Evolutionary conservation across 345 rosid genomes (phyloP), one percentile per base, ranked within the genome.

Genomic region (Clausena lansium): DNA sequence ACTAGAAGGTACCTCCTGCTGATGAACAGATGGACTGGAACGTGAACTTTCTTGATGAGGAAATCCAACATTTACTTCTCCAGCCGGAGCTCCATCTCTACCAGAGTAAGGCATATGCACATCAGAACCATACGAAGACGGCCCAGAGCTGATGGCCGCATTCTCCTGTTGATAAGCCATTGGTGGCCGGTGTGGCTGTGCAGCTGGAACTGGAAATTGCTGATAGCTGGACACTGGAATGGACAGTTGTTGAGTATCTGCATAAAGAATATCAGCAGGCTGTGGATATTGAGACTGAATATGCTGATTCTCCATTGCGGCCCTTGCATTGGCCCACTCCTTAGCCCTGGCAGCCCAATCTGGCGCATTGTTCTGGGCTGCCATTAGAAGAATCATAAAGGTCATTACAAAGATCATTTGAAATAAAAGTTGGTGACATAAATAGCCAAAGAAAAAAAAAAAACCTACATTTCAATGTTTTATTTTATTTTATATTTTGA

Each of bases 1-100:
- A 94, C 98, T 91, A 94, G 92, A 97, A 97, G 99, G 92, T 97
- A 94, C 99, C 98, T 97, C 99, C 98, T 94, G 99, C 98, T 79
- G 94, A 91, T 87, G 93, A 93, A 86, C 88, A 84, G 87, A 86
- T 77, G 92, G 84, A 84, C 84, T 83, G 78, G 90, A 72, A 70
- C 89, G 80, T 66, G 78, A 50, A 76, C 81, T 83, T 77, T 85
- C 87, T 84, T 85, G 91, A 82, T 79, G 88, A 57, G 80, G 61
- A 78, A 83, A 79, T 67, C 84, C 82, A 35, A 80, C 79, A 73
- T 75, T 87, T 24, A 87, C 75, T 74, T 80, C 86, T 85, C 87
- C 91, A 81, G 83, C 80, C 35, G 81, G 74, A 70, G 72, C 74
- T 76, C 89, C 91, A 82, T 84, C 88, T 73, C 85, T 86, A 47